These are phyloP conservation scores for Aegilops tauschii DNA, from an alignment of 176 grass and related monocot genomes.

Conservation along the genomic window DNA sequence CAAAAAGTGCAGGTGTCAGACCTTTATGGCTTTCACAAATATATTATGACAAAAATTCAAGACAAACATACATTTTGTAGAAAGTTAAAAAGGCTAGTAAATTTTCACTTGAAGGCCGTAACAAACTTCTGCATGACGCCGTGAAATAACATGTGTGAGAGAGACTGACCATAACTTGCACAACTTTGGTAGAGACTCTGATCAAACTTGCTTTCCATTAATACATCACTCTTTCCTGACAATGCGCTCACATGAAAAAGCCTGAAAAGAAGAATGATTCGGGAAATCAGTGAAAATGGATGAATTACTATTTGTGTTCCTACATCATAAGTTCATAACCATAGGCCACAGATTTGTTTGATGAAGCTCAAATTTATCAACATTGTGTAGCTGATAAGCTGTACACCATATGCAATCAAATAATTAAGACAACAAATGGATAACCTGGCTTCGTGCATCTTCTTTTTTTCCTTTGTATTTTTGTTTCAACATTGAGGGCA, in stretches of 20 bases:
- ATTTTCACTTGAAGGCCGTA: not conserved
- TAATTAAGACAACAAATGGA: not conserved
- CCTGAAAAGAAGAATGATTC: not conserved
- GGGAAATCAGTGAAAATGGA: not conserved
- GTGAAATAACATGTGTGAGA: not conserved
- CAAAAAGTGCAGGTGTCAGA: not conserved
- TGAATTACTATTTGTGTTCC: not conserved
- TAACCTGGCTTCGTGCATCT: not conserved
- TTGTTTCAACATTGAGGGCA: not conserved
- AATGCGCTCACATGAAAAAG: not conserved
- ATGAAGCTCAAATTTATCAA: conserved; percentile 3
- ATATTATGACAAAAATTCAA: not conserved
- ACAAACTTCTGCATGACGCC: not conserved
- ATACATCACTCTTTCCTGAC: not conserved
- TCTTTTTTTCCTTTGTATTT: not conserved
- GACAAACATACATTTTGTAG: not conserved
- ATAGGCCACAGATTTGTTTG: not conserved
- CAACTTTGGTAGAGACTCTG: not conserved
- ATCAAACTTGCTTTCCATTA: not conserved
- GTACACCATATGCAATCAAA: not conserved
- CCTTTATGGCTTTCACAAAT: not conserved
- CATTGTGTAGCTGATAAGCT: not conserved
- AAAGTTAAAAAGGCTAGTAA: not conserved
- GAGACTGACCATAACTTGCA: not conserved
- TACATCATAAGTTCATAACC: not conserved